Conservation (phyloP, 371 early-diverging fungal genomes). For the Dichotomocladium elegans region DNA sequence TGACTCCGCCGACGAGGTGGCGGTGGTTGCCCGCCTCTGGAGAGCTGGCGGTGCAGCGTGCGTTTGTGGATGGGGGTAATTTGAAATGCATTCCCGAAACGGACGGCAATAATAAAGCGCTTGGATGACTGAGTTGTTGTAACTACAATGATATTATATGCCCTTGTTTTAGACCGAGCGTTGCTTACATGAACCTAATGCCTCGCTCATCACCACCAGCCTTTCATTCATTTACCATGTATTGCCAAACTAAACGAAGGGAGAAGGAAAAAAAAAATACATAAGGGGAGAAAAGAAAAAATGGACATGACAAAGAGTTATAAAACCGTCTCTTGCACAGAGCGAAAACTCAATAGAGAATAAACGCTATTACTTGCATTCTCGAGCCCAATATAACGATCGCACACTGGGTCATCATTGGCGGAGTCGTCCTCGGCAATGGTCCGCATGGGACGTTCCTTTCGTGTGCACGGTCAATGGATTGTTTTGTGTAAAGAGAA, state of each 20-base stretch:
- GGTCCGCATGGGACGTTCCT: conserved; percentile 44
- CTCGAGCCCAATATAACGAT: conserved; percentile 84
- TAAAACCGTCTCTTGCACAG: no score
- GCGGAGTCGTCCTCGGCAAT: conserved; percentile 24
- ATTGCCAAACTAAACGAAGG: conserved; percentile 76
- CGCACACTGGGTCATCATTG: conserved; percentile 59
- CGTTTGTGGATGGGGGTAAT: conserved; percentile 62
- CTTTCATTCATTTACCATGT: conserved; percentile 75
- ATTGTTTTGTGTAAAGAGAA: no score
- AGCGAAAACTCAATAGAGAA: background rate
- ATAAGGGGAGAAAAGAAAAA: no score
- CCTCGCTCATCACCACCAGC: background rate
- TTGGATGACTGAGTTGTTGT: conserved; percentile 95
- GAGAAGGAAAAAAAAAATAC: background rate
- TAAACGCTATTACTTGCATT: conserved; percentile 75
- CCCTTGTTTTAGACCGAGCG: background rate
- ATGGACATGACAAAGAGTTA: no score
- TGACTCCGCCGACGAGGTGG: conserved; percentile 38
- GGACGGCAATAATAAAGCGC: conserved; percentile 94
- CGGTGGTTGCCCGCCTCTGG: conserved; percentile 35
- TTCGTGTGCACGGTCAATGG: no score
- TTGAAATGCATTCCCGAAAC: conserved; percentile 89
- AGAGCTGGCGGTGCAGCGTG: no score
- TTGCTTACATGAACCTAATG: background rate
- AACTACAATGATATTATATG: conserved; percentile 46